Conservation (phyloP, 2,329 filamentous ascomycete species). For the Penicillium griseofulvum region DNA sequence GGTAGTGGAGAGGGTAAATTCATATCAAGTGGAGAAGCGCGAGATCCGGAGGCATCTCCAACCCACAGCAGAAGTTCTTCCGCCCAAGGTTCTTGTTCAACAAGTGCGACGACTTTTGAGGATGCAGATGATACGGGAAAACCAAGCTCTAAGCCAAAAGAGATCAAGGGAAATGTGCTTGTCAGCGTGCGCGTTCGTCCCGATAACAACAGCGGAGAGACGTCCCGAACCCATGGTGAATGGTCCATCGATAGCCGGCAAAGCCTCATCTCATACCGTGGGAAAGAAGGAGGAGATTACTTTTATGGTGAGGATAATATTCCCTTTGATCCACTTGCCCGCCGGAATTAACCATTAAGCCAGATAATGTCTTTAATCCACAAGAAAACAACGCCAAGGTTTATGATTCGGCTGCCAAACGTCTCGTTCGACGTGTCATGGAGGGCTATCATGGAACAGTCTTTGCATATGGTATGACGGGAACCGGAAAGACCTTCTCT, state of each 20-base stretch:
- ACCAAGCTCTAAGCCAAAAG: slow-evolving; percentile 49
- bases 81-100: slow-evolving; percentile 87
- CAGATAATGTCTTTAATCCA: slow-evolving; percentile 94
- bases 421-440: slow-evolving; percentile 93
- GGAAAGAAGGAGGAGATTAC: slow-evolving; percentile 89
- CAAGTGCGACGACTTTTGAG: slow-evolving; percentile 84
- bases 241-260: slow-evolving; percentile 89
- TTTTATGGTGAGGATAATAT: slow-evolving; percentile 67
- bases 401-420: slow-evolving; percentile 91
- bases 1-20: slow-evolving; percentile 75
- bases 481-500: slow-evolving; percentile 97
- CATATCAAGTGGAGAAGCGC: slow-evolving; percentile 60
- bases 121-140: slow-evolving; percentile 61
- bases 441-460: slow-evolving; percentile 98
- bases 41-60: slow-evolving; percentile 76
- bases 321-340: neutral
- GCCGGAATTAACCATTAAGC: slow-evolving; percentile 1
- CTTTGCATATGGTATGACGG: slow-evolving; percentile 98
- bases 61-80: slow-evolving; percentile 89
- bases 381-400: slow-evolving; percentile 93
- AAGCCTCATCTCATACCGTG: slow-evolving; percentile 76
- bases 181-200: slow-evolving; percentile 93
- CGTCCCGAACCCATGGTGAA: slow-evolving; percentile 68
- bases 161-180: slow-evolving; percentile 89
- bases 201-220: slow-evolving; percentile 60